Base-by-base conservation (phyloP, 768 basidiomycete genomes). In the Agaricus subrufescens region DNA sequence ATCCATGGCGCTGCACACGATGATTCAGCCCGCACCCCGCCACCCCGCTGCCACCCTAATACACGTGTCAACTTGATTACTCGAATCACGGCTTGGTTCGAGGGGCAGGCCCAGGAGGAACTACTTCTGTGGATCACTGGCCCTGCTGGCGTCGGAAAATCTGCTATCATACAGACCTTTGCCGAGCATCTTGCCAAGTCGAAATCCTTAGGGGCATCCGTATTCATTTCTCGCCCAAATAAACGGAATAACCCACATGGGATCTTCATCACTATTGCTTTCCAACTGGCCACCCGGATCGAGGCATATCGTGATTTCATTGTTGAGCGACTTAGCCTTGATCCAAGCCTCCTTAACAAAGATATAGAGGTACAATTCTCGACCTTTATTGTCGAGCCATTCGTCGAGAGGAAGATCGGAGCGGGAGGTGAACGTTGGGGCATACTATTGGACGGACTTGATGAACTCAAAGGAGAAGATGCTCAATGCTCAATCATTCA, bases 91-190 rank as follows among this genome's bases (percentile, higher is more conserved):
- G 19, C 12, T 12, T 47, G 45, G 46, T 37, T 15, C 4, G 15
- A 54, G 7, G 37, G 37, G 12, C 23, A 1, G 10, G 11, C 12
- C 4, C 43, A 14, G 4, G 9, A 11, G 11, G 26, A 37, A 27
- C 12, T 15, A 5, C 26, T 50, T 5, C 34, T 54, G 10, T 59
- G 58, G 58, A 26, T 55, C 3, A 50, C 14, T 25, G 58, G 58
- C 5, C 54, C 54, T 8, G 54, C 58, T 6, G 53, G 58, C 1
- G 50, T 50, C 3, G 58, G 58, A 3, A 59, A 59, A 26, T 55
- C 48, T 5, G 47, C 53, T 3, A n/a, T 59, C 3, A 30, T 54
- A 3, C 31, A 55, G 37, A 59, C 50, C 3, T 27, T 59, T 19
- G 54, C 53, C 0, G 44, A 47, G 11, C 23, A 40, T 10, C 52